Evolutionary conservation across 2,329 filamentous ascomycete species (phyloP).

Genomic region (Aspergillus persii): DNA sequence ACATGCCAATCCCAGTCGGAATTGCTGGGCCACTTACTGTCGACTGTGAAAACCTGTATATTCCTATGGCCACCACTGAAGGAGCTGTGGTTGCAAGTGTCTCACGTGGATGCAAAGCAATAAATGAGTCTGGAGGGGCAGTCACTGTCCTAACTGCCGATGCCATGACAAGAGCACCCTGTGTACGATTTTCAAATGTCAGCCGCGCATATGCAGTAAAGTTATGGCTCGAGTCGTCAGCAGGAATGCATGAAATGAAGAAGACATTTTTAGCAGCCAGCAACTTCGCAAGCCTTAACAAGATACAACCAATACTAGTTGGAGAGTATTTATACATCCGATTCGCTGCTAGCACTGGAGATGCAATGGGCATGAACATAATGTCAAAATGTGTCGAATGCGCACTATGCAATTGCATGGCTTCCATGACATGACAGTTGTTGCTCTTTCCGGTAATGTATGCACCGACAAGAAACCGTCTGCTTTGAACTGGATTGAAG

Average conservation of each 20-base stretch:
- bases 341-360: conserved; percentile 93
- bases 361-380: conserved; percentile 99
- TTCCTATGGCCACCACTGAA: conserved; percentile 95
- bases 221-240: conserved; percentile 85
- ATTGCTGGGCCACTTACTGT: conserved; percentile 87
- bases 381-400: conserved; percentile 96
- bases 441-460: conserved; percentile 90
- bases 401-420: conserved; percentile 85
- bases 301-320: conserved; percentile 83
- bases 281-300: conserved; percentile 79
- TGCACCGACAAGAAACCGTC: conserved; percentile 95
- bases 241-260: conserved; percentile 75
- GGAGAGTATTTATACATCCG: conserved; percentile 90
- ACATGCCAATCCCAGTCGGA: conserved; percentile 83
- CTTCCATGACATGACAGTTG: conserved; percentile 88
- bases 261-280: conserved; percentile 91
- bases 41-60: conserved; percentile 87
- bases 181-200: conserved; percentile 80
- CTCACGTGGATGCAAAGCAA: conserved; percentile 87
- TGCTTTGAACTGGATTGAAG: conserved; percentile 96
- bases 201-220: conserved; percentile 84
- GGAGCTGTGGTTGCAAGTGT: conserved; percentile 89
- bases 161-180: conserved; percentile 92
- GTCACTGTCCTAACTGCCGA: conserved; percentile 86
- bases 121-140: conserved; percentile 87